Base-by-base conservation (phyloP, 305 asterid species). In the Lippia alba region DNA sequence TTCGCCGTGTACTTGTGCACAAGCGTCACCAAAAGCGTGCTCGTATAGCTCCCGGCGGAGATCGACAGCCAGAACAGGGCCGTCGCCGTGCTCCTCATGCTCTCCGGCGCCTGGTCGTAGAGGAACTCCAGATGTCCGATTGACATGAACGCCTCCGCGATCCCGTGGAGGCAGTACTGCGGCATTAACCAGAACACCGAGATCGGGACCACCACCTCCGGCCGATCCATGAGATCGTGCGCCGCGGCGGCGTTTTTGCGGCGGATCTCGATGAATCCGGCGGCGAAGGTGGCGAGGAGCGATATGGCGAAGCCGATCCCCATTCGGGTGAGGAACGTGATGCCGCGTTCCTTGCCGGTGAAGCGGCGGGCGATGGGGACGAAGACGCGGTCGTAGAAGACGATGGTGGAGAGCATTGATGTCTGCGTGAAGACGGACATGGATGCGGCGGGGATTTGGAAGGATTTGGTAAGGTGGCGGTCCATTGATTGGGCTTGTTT, bases 61-160 rank as follows among this genome's bases (percentile, higher is more conserved):
- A 91, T 94, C 11, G 99, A 73, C 1, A 89, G 75, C 99, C 99
- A 91, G 60, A 89, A 94, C 55, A 91, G 17, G 17, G 97, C 97
- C 1, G 88, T 81, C 0, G 99, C 92, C 0, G 92, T 91, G 82
- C 97, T 91, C 73, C 91, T 73, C 99, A 94, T 91, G 67, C 99
- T 94, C 84, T 94, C 97, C 15, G 99, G 97, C 44, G 96, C 82
- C 80, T 94, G 99, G 62, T 94, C 99, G 59, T 89, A 91, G 67
- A 91, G 84, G 66, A 94, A 94, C 82, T 94, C 99, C 8, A 94
- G 78, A 39, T 89, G 97, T 10, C 96, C 96, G 56, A 92, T 85
- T 17, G 96, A 87, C 96, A 86, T 92, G 64, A 89, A 92, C 0
- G 97, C 91, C 61, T 92, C 97, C 33, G 96, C 97, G 0, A 85